These are phyloP conservation scores for Cutaneotrichosporon spelunceum DNA, from an alignment of 1,284 basidiomycete species.

Conservation along the genomic window DNA sequence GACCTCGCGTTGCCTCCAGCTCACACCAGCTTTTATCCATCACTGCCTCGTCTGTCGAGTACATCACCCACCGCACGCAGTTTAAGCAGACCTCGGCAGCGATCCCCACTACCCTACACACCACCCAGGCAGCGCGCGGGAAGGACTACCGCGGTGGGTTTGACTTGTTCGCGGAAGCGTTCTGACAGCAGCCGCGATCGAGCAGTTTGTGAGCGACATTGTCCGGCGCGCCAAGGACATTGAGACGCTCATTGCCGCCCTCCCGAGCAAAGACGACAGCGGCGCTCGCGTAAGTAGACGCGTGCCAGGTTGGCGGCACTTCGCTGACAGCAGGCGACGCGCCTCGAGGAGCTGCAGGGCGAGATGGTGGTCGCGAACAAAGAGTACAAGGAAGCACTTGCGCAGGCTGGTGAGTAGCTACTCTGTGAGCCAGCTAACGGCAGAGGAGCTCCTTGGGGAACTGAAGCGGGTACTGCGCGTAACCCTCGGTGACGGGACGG, in stretches of 20 bases:
- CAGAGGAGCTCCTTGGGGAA: constrained; percentile 41
- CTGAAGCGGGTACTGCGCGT: constrained; percentile 37
- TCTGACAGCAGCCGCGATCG: constrained; percentile 39
- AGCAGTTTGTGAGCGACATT: constrained; percentile 47
- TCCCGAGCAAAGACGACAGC: constrained; percentile 46
- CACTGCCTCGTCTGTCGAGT: constrained; percentile 49
- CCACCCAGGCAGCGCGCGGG: constrained; percentile 32
- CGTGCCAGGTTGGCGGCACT: neutral
- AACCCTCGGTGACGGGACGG: constrained; percentile 32
- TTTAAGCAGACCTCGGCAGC: constrained; percentile 45
- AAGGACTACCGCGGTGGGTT: constrained; percentile 37
- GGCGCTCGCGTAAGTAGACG: constrained; percentile 31
- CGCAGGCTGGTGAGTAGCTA: constrained; percentile 37
- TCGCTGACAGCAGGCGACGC: constrained; percentile 28
- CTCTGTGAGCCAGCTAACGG: neutral
- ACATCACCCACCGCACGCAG: constrained; percentile 47
- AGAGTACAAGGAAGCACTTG: constrained; percentile 44
- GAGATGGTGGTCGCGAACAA: constrained; percentile 44
- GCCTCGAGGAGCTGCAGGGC: constrained; percentile 39
- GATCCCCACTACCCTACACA: constrained; percentile 42
- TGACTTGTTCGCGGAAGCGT: neutral
- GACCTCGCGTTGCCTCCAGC: no score
- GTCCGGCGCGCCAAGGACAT: constrained; percentile 47
- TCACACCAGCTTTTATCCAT: constrained; percentile 45
- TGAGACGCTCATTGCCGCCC: constrained; percentile 40